phyloP scores from a whole-genome alignment of 208 protist species.

The Zelonia costaricensis region DNA sequence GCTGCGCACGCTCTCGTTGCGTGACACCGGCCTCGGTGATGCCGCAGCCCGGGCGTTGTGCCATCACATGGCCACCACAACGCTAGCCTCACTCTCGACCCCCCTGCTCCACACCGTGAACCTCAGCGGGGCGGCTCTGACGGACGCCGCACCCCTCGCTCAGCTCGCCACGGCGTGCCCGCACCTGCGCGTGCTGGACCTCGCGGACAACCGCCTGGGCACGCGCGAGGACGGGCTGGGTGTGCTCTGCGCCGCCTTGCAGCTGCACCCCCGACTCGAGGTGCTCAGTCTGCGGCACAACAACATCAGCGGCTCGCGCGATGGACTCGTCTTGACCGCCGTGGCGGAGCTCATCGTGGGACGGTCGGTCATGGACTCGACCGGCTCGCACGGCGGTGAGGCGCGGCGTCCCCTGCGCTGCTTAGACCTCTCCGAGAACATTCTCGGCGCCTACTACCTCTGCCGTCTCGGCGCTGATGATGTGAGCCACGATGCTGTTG shows the following conservation, averaged over 20 bases:
- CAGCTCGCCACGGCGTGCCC: slow-evolving; percentile 28
- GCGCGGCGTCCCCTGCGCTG: slow-evolving; percentile 5
- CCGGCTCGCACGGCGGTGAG: slow-evolving; percentile 13
- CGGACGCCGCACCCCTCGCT: slow-evolving; percentile 37
- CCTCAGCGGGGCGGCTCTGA: slow-evolving; percentile 30
- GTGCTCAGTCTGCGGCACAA: slow-evolving; percentile 42
- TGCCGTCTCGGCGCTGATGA: neutral
- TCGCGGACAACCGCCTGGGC: slow-evolving; percentile 58
- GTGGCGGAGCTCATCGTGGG: slow-evolving; percentile 57
- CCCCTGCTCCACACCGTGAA: slow-evolving; percentile 14
- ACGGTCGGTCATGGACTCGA: neutral
- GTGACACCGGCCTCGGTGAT: slow-evolving; percentile 21
- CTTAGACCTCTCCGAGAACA: slow-evolving; percentile 32
- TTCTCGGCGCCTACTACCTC: slow-evolving; percentile 24
- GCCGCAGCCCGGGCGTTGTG: slow-evolving; percentile 16
- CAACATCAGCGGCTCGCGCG: slow-evolving; percentile 35
- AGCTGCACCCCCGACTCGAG: slow-evolving; percentile 34
- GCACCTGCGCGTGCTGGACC: slow-evolving; percentile 30
- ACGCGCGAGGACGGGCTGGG: slow-evolving; percentile 21
- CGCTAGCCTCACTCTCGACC: neutral
- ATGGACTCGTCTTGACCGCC: slow-evolving; percentile 22
- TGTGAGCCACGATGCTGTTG: slow-evolving; percentile 4
- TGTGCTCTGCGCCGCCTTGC: slow-evolving; percentile 33
- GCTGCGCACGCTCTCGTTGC: slow-evolving; percentile 7
- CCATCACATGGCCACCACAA: neutral